These are phyloP conservation scores for Bolboschoenoplectus hybrid DNA, from an alignment of 202 grass and related monocot species.

Conservation along the genomic window DNA sequence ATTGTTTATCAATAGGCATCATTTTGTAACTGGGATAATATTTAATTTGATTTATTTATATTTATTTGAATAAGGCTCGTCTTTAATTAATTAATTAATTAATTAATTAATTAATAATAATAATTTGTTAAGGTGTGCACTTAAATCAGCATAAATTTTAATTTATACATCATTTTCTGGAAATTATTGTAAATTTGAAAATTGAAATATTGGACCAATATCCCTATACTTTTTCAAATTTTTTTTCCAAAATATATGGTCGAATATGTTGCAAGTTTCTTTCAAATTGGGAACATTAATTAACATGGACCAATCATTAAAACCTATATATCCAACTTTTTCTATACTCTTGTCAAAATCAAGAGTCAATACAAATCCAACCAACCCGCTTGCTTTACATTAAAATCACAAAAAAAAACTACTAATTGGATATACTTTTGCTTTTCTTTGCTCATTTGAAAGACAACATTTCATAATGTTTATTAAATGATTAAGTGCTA, in stretches of 20 bases:
- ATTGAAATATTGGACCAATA: no score
- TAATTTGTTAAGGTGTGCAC: no score
- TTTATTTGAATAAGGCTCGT: background rate
- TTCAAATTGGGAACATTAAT: no score
- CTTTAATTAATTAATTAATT: no score
- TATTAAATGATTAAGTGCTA: background rate
- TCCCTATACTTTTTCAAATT: no score
- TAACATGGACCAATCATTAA: background rate
- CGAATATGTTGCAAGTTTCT: no score
- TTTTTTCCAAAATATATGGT: no score
- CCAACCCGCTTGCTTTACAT: background rate
- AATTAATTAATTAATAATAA: no score
- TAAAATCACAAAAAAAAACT: conserved; percentile 7
- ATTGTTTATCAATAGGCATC: background rate
- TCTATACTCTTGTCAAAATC: conserved; percentile 8
- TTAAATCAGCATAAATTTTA: no score
- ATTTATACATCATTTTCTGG: no score
- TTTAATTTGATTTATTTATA: background rate
- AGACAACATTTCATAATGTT: background rate
- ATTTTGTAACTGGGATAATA: background rate
- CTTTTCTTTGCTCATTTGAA: background rate
- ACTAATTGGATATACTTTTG: background rate
- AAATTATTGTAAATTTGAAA: no score
- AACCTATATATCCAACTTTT: background rate
- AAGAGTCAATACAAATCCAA: background rate